Percentiles rank a stretch among this genome's conserved stretches.
Conservation (phyloP, 108 stramenopile species). For the Nitzschia sp. region DNA sequence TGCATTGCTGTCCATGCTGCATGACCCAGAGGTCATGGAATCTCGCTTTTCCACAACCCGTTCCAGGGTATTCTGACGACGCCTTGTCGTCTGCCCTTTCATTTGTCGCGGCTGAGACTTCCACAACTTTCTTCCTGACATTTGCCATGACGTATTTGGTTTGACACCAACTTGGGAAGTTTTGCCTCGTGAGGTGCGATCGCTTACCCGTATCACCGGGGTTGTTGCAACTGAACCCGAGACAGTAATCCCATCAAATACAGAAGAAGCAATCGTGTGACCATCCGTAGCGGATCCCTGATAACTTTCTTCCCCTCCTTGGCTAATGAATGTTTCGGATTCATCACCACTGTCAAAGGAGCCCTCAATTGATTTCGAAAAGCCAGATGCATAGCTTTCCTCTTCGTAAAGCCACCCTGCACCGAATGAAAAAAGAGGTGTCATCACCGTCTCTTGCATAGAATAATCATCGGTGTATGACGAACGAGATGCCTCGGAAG, state of each 20-base stretch:
- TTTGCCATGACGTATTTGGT: too few relatives aligned
- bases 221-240: neutral
- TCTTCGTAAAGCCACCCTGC: neutral
- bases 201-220: too few relatives aligned
- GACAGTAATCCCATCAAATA: neutral
- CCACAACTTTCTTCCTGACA: too few relatives aligned
- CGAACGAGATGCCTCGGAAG: neutral
- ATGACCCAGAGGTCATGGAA: too few relatives aligned
- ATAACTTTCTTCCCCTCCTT: neutral
- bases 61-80: too few relatives aligned
- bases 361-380: too few relatives aligned
- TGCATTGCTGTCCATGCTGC: too few relatives aligned
- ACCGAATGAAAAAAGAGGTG: neutral
- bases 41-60: too few relatives aligned
- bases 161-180: too few relatives aligned
- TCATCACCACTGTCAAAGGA: neutral
- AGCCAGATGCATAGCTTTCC: neutral
- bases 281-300: neutral
- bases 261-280: neutral
- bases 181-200: too few relatives aligned
- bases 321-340: neutral
- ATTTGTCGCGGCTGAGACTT: too few relatives aligned
- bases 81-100: too few relatives aligned
- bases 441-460: neutral
- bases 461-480: neutral